Percentiles rank a stretch among this genome's conserved stretches.
Conservation (phyloP, 257 asterid species). For the Handroanthus guayacan region DNA sequence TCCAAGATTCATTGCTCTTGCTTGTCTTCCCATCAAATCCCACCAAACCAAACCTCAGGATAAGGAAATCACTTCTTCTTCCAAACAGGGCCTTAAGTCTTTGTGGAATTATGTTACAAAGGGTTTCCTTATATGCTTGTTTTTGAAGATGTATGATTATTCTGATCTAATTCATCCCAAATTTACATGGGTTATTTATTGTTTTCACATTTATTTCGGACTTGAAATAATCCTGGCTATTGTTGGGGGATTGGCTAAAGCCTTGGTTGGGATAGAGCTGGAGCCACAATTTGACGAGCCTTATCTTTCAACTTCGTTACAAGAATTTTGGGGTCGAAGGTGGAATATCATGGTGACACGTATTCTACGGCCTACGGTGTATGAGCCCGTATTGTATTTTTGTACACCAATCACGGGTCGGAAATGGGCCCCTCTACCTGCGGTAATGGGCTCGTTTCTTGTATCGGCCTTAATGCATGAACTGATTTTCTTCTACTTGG, state of each 20-base stretch:
- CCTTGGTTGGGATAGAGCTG: constrained; percentile 43
- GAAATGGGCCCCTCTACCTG: constrained; percentile 49
- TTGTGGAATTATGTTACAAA: constrained; percentile 33
- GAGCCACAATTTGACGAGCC: constrained; percentile 60
- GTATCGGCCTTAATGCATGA: constrained; percentile 54
- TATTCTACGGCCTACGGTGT: constrained; percentile 48
- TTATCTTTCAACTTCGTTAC: constrained; percentile 44
- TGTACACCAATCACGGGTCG: constrained; percentile 31
- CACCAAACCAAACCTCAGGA: background rate
- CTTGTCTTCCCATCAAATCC: constrained; percentile 49
- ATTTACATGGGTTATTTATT: constrained; percentile 36
- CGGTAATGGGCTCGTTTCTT: constrained; percentile 33
- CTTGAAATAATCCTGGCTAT: constrained; percentile 38
- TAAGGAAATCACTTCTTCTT: background rate
- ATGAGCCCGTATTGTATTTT: constrained; percentile 29
- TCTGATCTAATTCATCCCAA: constrained; percentile 38
- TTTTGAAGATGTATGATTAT: constrained; percentile 35
- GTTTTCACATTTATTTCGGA: constrained; percentile 42
- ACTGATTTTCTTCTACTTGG: constrained; percentile 47
- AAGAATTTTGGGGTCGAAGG: constrained; percentile 56
- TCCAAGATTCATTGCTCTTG: constrained; percentile 36
- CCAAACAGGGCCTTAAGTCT: constrained; percentile 35
- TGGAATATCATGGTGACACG: constrained; percentile 54
- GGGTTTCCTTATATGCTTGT: constrained; percentile 29
- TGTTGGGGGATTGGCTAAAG: constrained; percentile 34